Conservation (phyloP, 768 basidiomycete species). For the Xerocomellus dryophilus region DNA sequence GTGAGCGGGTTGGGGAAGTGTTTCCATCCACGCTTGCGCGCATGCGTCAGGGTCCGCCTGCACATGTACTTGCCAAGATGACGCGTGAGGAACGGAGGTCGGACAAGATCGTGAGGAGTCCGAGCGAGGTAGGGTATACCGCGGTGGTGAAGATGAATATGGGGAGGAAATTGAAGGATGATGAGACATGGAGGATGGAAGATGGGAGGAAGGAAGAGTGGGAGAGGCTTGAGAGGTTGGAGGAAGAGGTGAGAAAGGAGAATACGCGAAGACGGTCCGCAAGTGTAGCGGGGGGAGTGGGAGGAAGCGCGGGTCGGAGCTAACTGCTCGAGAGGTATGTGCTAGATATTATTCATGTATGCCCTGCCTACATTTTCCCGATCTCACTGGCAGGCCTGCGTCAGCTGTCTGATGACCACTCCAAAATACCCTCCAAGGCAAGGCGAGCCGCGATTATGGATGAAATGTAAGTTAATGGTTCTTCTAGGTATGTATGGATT, state of each 20-base stretch:
- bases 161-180: conserved; percentile 47
- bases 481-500: too few relatives aligned
- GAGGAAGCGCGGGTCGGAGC: not conserved
- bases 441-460: too few relatives aligned
- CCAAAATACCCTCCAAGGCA: too few relatives aligned
- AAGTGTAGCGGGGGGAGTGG: not conserved
- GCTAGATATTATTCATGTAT: not conserved
- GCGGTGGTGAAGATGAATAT: conserved; percentile 57
- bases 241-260: conserved; percentile 28
- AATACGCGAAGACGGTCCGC: conserved; percentile 23
- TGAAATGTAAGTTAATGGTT: too few relatives aligned
- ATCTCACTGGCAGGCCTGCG: not conserved
- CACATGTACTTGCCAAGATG: conserved; percentile 56
- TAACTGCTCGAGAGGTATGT: conserved; percentile 5
- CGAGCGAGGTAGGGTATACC: conserved; percentile 69
- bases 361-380: not conserved
- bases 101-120: conserved; percentile 41
- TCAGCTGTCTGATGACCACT: not conserved
- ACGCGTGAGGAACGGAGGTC: conserved; percentile 41
- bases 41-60: conserved; percentile 56
- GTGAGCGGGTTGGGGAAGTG: conserved; percentile 65
- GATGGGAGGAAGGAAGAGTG: conserved; percentile 27
- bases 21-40: conserved; percentile 46
- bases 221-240: conserved; percentile 27
- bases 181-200: conserved; percentile 35